These are phyloP conservation scores for Fusarium ambrosium DNA, from an alignment of 2,329 filamentous ascomycete genomes.

Conservation along the genomic window DNA sequence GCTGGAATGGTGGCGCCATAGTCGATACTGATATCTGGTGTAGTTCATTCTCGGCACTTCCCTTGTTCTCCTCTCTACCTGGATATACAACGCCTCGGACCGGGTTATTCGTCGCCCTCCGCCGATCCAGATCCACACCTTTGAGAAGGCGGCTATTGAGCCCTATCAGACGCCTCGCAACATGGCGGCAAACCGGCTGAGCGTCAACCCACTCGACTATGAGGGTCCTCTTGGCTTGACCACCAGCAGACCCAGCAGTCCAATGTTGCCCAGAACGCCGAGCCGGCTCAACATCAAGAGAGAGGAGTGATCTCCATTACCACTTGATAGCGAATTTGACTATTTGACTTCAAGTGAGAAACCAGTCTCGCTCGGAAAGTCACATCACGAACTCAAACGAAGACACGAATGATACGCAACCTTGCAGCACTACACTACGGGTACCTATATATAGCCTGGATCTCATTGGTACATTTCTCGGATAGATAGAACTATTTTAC, in stretches of 20 bases:
- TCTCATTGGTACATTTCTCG: slow-evolving; percentile 40
- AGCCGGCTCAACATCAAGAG: slow-evolving; percentile 56
- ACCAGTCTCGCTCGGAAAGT: slow-evolving; percentile 23
- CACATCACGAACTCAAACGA: slow-evolving; percentile 37
- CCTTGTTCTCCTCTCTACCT: slow-evolving; percentile 85
- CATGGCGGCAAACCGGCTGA: slow-evolving; percentile 52
- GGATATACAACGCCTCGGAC: slow-evolving; percentile 82
- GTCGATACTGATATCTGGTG: slow-evolving; percentile 9
- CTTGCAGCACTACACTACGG: slow-evolving; percentile 18
- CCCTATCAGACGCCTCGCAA: slow-evolving; percentile 55
- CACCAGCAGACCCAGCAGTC: slow-evolving; percentile 63
- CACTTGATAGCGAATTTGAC: neutral
- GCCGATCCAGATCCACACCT: slow-evolving; percentile 77
- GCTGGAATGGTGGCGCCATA: neutral
- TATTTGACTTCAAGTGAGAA: slow-evolving; percentile 20
- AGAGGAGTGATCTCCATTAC: slow-evolving; percentile 51
- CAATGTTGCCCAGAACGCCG: slow-evolving; percentile 56
- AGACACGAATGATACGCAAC: slow-evolving; percentile 31
- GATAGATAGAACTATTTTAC: slow-evolving; percentile 28
- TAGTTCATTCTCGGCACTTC: slow-evolving; percentile 87
- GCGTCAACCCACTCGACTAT: slow-evolving; percentile 54
- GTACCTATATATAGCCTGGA: slow-evolving; percentile 36
- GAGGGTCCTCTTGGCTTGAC: slow-evolving; percentile 58
- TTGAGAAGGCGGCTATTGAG: slow-evolving; percentile 80
- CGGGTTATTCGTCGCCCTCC: slow-evolving; percentile 68